Base-by-base conservation (phyloP, 257 asterid species). In the Nicotiana attenuata region DNA sequence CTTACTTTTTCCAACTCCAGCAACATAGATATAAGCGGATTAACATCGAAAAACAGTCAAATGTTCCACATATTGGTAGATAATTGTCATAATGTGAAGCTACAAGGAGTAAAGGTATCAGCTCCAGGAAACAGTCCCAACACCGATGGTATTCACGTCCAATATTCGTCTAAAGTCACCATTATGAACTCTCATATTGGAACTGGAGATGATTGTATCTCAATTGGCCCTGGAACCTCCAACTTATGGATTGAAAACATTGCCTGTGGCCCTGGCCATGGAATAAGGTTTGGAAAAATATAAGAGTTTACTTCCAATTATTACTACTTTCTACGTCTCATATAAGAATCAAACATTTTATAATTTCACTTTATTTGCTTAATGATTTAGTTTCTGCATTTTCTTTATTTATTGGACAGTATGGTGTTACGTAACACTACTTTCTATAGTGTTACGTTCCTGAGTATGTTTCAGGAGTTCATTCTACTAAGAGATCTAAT, bases 101-200 rank as follows among this genome's bases (percentile, higher is more conserved):
- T 69, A 69, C 35, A 69, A 13, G 14, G 78, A 69, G 59, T 69
- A 20, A 69, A 69, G 33, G 33, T 41, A 0, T 41, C 59, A 1
- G 78, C 78, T 13, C 78, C 78, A 11, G 78, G 59, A 69, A 41
- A 69, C 59, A 69, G 78, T 69, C 78, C 78, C 5, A 69, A 69
- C 78, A 69, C 78, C 19, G 78, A 69, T 41, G 78, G 78, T 20
- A 69, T 69, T 69, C 78, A 69, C 59, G 20, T 69, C 16, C 78
- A 69, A 45, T 41, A 69, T 41, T 69, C 78, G 10, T 69, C 78
- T 41, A 41, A 31, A 69, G 78, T 69, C 47, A 69, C 59, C 0
- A 41, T 69, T 20, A 41, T 41, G 59, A 69, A 69, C 78, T 69
- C 78, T 2, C 78, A 56, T 41, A 69, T 69, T 69, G 78, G 78